Percentiles rank a stretch among this genome's conserved stretches.
phyloP scores from a whole-genome alignment of 2,329 filamentous ascomycete species.

The Colletotrichum graminicola region DNA sequence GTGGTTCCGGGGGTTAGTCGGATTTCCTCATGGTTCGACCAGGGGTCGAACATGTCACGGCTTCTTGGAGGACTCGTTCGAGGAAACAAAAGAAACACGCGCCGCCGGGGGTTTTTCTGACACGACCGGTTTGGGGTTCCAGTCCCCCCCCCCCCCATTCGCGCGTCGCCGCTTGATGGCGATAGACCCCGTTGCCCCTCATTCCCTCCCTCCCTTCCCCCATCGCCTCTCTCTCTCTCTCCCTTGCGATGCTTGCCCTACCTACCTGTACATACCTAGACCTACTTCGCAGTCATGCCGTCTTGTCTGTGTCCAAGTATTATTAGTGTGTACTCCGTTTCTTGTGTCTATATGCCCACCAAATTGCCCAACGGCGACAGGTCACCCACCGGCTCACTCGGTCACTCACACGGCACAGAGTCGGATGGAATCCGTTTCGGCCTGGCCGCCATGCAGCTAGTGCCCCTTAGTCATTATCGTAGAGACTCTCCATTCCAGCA shows the following conservation, averaged over 20 bases:
- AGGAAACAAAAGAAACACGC: constrained; percentile 36
- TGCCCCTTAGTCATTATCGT: constrained; percentile 5
- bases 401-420: neutral
- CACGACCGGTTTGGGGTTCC: constrained; percentile 30
- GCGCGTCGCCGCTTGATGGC: constrained; percentile 26
- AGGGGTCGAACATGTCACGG: constrained; percentile 36
- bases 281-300: too few relatives aligned
- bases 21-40: constrained; percentile 40
- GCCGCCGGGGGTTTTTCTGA: constrained; percentile 32
- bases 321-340: neutral
- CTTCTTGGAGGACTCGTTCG: constrained; percentile 35
- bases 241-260: neutral
- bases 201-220: neutral
- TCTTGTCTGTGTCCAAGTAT: neutral
- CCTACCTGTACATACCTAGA: neutral
- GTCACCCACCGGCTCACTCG: neutral
- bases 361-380: too few relatives aligned
- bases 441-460: neutral
- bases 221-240: neutral
- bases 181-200: constrained; percentile 8
- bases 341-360: neutral
- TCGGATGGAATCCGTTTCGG: neutral
- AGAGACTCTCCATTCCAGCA: constrained; percentile 29
- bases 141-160: neutral
- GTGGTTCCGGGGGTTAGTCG: constrained; percentile 24